These are phyloP conservation scores for Monosporozyma servazzii DNA, from an alignment of 805 yeast species.

Conservation along the genomic window DNA sequence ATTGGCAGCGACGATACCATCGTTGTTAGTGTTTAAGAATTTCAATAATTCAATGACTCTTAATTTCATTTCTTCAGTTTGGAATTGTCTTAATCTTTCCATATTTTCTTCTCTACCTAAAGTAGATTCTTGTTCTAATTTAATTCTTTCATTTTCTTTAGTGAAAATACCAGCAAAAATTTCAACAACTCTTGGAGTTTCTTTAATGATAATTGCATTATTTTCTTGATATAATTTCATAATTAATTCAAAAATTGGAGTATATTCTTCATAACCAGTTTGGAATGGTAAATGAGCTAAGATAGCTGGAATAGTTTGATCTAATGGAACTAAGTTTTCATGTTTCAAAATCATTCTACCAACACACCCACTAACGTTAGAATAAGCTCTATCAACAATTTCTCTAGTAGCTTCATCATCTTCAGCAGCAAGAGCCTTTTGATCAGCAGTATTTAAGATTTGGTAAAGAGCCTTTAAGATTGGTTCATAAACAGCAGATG, in stretches of 20 bases:
- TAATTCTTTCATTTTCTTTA: slow-evolving; percentile 66
- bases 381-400: slow-evolving; percentile 71
- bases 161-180: slow-evolving; percentile 62
- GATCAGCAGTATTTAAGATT: slow-evolving; percentile 69
- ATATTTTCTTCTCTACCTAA: slow-evolving; percentile 78
- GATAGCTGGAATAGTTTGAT: slow-evolving; percentile 64
- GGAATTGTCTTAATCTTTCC: slow-evolving; percentile 73
- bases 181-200: slow-evolving; percentile 55
- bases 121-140: slow-evolving; percentile 62
- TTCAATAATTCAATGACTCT: slow-evolving; percentile 65
- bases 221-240: slow-evolving; percentile 60
- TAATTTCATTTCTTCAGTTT: slow-evolving; percentile 51
- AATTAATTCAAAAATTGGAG: slow-evolving; percentile 76
- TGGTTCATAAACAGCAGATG: slow-evolving; percentile 54
- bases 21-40: slow-evolving; percentile 54
- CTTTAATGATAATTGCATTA: slow-evolving; percentile 42
- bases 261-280: slow-evolving; percentile 86
- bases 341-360: slow-evolving; percentile 79
- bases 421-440: slow-evolving; percentile 44
- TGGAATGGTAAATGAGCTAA: slow-evolving; percentile 74
- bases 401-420: slow-evolving; percentile 72
- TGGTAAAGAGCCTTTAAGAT: slow-evolving; percentile 61
- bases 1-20: slow-evolving; percentile 50
- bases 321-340: slow-evolving; percentile 64
- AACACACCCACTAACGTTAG: slow-evolving; percentile 96